Evolutionary conservation across 306 rosid genomes (phyloP), one percentile per base, ranked within the genome.

Genomic region (Echinosophora koreensis): DNA sequence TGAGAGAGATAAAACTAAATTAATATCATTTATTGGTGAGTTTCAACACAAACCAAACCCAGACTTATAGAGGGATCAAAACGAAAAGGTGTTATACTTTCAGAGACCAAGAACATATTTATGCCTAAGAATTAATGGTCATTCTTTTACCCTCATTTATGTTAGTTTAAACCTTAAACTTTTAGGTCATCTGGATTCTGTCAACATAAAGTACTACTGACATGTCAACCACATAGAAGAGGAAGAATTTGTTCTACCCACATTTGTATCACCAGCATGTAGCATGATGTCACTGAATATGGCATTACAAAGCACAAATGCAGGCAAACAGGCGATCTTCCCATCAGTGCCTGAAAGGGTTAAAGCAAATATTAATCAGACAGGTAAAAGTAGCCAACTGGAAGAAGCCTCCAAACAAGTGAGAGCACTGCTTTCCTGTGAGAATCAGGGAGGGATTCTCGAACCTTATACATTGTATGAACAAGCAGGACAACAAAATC

Each of bases 311-410:
- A 84, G 87, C 60, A 84, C 85, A 69, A 81, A 86, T 56, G 97
- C 89, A 73, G 97, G 83, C 80, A 79, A 38, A 67, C 96, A 93
- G 22, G 98, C 38, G 60, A 81, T 18, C 41, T 87, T 88, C 58
- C 97, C 98, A 54, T 91, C 83, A 27, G 98, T 90, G 39, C 98
- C 97, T 93, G 90, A 80, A 83, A 76, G 74, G 63, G 55, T 71
- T 28, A 28, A 73, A 71, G 47, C 54, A 56, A 62, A 46, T 16
- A 71, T 72, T 34, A 74, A 70, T 57, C 13, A 65, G 13, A 77
- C 62, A 76, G 18, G 47, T 15, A 61, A 35, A 9, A 63, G 41
- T 12, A 32, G 55, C 42, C 64, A 50, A 73, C 65, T 52, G 51
- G 8, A 71, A 59, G 37, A 73, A 34, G 39, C 63, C 28, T 65